Evolutionary conservation across 2,329 filamentous ascomycete species (phyloP).

Genomic region (Hypoxylon sp.): DNA sequence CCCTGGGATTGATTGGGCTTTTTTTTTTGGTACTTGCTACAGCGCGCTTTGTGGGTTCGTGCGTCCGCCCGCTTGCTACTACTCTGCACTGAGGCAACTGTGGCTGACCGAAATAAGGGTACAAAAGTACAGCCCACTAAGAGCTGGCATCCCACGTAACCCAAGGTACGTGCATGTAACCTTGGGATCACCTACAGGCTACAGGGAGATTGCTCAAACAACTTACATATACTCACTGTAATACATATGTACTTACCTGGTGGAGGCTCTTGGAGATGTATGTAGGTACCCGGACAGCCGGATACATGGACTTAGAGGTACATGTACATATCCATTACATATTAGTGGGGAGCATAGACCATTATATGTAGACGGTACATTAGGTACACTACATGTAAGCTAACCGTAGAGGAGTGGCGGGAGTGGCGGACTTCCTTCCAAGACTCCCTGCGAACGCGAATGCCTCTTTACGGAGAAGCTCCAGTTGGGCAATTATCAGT

Average conservation of each 20-base stretch:
- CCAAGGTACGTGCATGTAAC: background rate
- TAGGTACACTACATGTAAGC: background rate
- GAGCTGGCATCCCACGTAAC: background rate
- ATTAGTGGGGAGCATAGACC: background rate
- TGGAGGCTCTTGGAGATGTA: slow-evolving; percentile 2
- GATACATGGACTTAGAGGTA: background rate
- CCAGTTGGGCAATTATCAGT: slow-evolving; percentile 16
- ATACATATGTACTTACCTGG: background rate
- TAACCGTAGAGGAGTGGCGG: slow-evolving; percentile 16
- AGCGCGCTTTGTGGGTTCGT: slow-evolving; percentile 20
- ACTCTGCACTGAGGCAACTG: slow-evolving; percentile 30
- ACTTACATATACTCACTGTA: slow-evolving; percentile 7
- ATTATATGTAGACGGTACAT: no score
- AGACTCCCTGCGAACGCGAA: slow-evolving; percentile 6
- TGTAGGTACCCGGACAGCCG: slow-evolving; percentile 6
- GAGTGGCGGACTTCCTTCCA: slow-evolving; percentile 18
- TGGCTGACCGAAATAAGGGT: slow-evolving; percentile 18
- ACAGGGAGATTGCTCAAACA: slow-evolving; percentile 4
- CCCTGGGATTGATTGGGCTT: slow-evolving; percentile 19
- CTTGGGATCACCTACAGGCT: no score
- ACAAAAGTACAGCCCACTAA: background rate
- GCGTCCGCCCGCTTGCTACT: slow-evolving; percentile 18
- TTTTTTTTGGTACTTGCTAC: slow-evolving; percentile 18
- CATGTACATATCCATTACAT: background rate
- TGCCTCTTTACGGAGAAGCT: slow-evolving; percentile 24